Conservation (phyloP, 306 rosid species). For the Potentilla sterilis region DNA sequence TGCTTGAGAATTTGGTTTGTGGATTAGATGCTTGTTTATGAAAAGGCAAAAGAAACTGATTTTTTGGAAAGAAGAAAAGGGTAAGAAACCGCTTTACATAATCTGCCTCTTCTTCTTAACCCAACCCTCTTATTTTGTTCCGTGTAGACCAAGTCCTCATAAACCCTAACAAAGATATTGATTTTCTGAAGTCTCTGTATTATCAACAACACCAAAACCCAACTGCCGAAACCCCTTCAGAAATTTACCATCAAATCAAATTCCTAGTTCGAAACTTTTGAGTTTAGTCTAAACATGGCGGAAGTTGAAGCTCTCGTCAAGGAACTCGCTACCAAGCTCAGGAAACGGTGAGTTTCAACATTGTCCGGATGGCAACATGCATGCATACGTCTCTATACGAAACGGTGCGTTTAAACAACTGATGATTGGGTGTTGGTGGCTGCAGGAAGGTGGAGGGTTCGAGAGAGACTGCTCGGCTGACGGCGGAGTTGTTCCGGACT, state of each 20-base stretch:
- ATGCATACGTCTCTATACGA: neutral
- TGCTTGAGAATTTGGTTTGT: neutral
- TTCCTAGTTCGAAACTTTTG: neutral
- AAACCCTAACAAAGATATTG: neutral
- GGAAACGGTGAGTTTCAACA: neutral
- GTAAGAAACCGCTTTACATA: neutral
- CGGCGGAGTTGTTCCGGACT: slow-evolving; percentile 15
- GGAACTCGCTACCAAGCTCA: slow-evolving; percentile 1
- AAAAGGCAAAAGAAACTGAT: neutral
- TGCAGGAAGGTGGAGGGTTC: slow-evolving; percentile 17
- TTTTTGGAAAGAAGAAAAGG: neutral
- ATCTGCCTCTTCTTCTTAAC: neutral
- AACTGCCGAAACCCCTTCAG: too few species aligned
- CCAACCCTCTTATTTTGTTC: neutral
- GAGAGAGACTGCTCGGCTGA: slow-evolving; percentile 5
- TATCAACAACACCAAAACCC: neutral
- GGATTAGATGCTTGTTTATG: neutral
- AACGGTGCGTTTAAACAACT: neutral
- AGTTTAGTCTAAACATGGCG: neutral
- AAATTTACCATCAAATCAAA: neutral
- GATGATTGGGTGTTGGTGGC: neutral
- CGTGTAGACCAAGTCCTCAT: neutral
- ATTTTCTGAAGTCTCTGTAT: neutral
- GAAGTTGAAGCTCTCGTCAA: slow-evolving; percentile 16
- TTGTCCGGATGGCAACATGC: neutral